Evolutionary conservation across 305 asterid genomes (phyloP), one percentile per base, ranked within the genome.

Genomic region (Nicotiana rustica): DNA sequence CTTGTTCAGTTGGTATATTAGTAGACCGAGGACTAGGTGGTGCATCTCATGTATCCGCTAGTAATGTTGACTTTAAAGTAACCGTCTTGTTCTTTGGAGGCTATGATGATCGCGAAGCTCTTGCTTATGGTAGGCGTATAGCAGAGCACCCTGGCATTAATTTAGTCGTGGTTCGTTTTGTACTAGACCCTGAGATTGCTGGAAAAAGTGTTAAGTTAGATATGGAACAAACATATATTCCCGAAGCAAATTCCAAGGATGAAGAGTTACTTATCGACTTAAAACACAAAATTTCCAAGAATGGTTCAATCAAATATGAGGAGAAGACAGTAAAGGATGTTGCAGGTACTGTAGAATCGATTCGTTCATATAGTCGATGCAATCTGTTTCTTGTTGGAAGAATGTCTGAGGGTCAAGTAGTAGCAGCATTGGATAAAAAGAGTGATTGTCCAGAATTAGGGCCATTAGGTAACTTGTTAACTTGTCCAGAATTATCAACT

Each of bases 111-210:
- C 81, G 81, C 0, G 91, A 89, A 79, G 91, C 91, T 38, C 84
- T 89, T 33, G 84, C 89, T 61, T 89, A 85, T 60, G 88, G 91
- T 36, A 57, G 25, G 33, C 85, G 85, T 29, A 85, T 89, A 87
- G 87, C 89, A 15, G 90, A 87, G 82, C 91, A 87, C 70, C 91
- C 89, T 3, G 89, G 90, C 38, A 85, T 87, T 83, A 60, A 29
- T 56, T 78, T 89, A 33, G 79, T 82, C 4, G 84, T 85, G 5
- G 49, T 87, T 35, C 85, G 52, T 21, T 60, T 89, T 14, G 6
- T 33, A 8, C 83, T 77, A 0, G 86, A 87, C 66, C 56, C 84
- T 0, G 52, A 29, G 56, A 31, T 19, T 17, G 19, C 17, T n/a
- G 83, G 79, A 15, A 77, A 80, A 18, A 41, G 18, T 13, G 83